Percentiles rank a stretch among this genome's conserved stretches.
phyloP scores from a whole-genome alignment of 2,329 filamentous ascomycete species.

The Magnaporthiopsis rhizophila region DNA sequence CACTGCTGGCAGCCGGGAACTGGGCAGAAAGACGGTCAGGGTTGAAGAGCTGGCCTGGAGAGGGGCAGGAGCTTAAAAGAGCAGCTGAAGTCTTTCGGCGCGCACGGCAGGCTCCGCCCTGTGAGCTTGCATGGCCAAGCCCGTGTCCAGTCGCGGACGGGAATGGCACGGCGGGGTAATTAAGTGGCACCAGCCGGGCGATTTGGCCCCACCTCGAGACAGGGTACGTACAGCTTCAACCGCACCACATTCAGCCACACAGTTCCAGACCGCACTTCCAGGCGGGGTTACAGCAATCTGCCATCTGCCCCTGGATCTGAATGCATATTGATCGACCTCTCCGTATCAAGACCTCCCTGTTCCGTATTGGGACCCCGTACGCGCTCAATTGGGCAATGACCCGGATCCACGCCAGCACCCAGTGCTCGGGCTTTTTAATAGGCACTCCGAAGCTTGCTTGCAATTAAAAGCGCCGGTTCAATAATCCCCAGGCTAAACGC shows the following conservation, averaged over 20 bases:
- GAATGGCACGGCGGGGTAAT: neutral
- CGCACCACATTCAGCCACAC: neutral
- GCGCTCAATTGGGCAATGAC: too few relatives aligned
- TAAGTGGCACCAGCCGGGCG: neutral
- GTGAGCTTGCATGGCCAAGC: neutral
- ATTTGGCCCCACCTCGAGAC: neutral
- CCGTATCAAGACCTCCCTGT: too few relatives aligned
- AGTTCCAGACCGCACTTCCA: neutral
- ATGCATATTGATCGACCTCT: neutral
- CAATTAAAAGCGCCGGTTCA: too few relatives aligned
- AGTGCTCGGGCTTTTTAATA: too few relatives aligned
- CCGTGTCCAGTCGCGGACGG: neutral
- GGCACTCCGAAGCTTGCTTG: too few relatives aligned
- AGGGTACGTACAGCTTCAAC: neutral
- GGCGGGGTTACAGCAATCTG: too few relatives aligned
- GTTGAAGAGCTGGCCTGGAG: neutral
- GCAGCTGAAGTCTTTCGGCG: neutral
- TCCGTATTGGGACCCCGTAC: too few relatives aligned
- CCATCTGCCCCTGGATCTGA: neutral
- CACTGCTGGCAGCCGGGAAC: neutral
- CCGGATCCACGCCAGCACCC: too few relatives aligned
- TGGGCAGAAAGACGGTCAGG: neutral
- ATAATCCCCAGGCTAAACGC: too few relatives aligned
- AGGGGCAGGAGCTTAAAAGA: neutral
- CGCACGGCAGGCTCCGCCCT: neutral